A percentile compares a stretch with the other conserved stretches of the same genome.
These are phyloP conservation scores for Laguncularia racemosa DNA, from an alignment of 345 rosid species.

Conservation along the genomic window DNA sequence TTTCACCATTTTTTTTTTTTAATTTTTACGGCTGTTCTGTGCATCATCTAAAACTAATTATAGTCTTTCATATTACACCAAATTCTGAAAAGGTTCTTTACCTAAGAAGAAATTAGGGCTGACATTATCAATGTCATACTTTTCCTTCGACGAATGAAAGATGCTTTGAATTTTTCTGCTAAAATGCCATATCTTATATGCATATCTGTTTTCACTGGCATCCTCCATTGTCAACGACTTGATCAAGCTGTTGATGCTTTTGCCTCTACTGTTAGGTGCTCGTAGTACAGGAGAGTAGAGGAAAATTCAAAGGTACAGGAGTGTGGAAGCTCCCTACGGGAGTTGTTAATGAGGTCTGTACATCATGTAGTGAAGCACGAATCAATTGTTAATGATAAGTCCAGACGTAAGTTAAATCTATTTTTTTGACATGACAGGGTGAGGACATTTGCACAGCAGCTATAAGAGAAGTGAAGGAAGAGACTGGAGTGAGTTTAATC, in stretches of 20 bases:
- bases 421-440: no score
- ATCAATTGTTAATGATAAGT: background rate
- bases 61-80: background rate
- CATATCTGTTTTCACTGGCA: no score
- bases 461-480: conserved; percentile 80
- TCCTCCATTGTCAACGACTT: no score
- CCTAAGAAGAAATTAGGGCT: no score
- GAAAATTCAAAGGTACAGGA: conserved; percentile 42
- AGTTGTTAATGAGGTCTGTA: conserved; percentile 46
- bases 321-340: conserved; percentile 89
- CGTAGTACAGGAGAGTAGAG: conserved; percentile 69
- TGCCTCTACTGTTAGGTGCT: conserved; percentile 35
- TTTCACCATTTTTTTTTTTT: no score
- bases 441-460: conserved; percentile 65
- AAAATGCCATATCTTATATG: no score
- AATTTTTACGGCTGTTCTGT: background rate
- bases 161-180: no score
- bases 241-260: no score
- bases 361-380: background rate
- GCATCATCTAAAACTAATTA: background rate
- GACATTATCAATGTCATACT: background rate
- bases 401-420: no score
- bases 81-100: background rate
- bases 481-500: conserved; percentile 58
- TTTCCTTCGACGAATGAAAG: no score